Evolutionary conservation across 2,329 filamentous ascomycete species (phyloP).

Genomic region (Colletotrichum euphorbiae): DNA sequence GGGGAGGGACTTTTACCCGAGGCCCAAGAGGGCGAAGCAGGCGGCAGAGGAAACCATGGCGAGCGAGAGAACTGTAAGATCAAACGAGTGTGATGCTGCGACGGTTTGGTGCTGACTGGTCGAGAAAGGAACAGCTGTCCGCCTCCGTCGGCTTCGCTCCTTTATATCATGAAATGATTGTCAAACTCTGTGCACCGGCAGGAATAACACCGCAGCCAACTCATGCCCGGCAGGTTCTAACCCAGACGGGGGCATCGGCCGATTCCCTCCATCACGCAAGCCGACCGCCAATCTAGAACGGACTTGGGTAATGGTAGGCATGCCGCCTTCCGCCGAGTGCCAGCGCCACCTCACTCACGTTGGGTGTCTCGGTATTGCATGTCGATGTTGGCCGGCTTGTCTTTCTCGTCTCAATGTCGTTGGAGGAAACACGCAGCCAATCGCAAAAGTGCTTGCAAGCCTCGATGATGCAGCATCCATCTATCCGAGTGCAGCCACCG

Average conservation of each 20-base stretch:
- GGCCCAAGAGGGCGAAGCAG: slow-evolving; percentile 45
- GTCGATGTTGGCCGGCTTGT: not conserved
- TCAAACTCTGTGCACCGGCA: slow-evolving; percentile 43
- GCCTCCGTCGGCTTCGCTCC: slow-evolving; percentile 18
- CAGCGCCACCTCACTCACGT: slow-evolving; percentile 15
- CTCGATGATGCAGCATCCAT: not conserved
- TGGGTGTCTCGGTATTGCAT: slow-evolving; percentile 1
- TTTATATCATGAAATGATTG: slow-evolving; percentile 36
- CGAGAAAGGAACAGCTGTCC: slow-evolving; percentile 14
- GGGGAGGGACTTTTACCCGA: slow-evolving; percentile 43
- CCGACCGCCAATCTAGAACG: slow-evolving; percentile 13
- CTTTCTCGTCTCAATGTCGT: not conserved
- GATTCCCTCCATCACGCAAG: slow-evolving; percentile 7
- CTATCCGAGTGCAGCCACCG: not conserved
- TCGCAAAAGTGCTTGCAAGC: not conserved
- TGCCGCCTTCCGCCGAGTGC: slow-evolving; percentile 28
- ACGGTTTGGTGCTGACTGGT: not conserved
- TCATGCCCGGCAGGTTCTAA: not conserved
- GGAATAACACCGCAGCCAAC: slow-evolving; percentile 2
- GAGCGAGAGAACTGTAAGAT: not conserved
- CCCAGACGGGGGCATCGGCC: slow-evolving; percentile 13
- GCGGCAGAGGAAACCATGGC: slow-evolving; percentile 43
- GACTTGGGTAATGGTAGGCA: not conserved
- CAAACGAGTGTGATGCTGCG: slow-evolving; percentile 44
- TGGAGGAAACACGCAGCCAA: not conserved